Evolutionary conservation across 2,329 filamentous ascomycete species (phyloP).

Genomic region (Aureobasidium sp.): DNA sequence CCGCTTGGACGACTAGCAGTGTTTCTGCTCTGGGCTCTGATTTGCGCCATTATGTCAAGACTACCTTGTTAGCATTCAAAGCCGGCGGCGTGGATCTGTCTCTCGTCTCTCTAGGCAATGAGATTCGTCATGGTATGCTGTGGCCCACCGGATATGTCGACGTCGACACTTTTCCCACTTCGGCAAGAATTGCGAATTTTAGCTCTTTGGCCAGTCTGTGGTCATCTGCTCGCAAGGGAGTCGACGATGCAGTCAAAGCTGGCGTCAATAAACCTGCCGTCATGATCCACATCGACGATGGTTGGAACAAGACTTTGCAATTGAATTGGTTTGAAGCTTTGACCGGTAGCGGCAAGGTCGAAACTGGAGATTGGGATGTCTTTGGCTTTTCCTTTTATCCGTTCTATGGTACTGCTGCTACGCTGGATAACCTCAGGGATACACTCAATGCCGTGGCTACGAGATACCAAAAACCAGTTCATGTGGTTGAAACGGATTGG

Average conservation of each 20-base stretch:
- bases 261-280: slow-evolving; percentile 26
- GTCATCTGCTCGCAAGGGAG: slow-evolving; percentile 24
- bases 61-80: slow-evolving; percentile 33
- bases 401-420: slow-evolving; percentile 27
- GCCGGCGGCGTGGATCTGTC: slow-evolving; percentile 32
- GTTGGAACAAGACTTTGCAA: slow-evolving; percentile 26
- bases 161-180: not conserved
- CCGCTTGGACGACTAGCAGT: slow-evolving; percentile 27
- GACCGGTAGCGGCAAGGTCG: slow-evolving; percentile 24
- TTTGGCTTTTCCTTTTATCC: slow-evolving; percentile 25
- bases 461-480: slow-evolving; percentile 25
- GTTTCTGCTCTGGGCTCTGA: slow-evolving; percentile 24
- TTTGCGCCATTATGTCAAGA: slow-evolving; percentile 29
- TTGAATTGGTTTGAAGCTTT: slow-evolving; percentile 26
- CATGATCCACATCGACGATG: slow-evolving; percentile 31
- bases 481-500: slow-evolving; percentile 27
- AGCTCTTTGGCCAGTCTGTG: slow-evolving; percentile 27
- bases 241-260: slow-evolving; percentile 24
- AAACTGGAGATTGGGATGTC: slow-evolving; percentile 24
- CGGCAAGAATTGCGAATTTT: slow-evolving; percentile 25
- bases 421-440: slow-evolving; percentile 22
- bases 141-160: slow-evolving; percentile 27
- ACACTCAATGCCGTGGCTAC: slow-evolving; percentile 22
- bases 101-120: slow-evolving; percentile 35
- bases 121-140: slow-evolving; percentile 32